Conservation (phyloP, 148 eudicot genomes). For the Amaranthus hypochondriacus region DNA sequence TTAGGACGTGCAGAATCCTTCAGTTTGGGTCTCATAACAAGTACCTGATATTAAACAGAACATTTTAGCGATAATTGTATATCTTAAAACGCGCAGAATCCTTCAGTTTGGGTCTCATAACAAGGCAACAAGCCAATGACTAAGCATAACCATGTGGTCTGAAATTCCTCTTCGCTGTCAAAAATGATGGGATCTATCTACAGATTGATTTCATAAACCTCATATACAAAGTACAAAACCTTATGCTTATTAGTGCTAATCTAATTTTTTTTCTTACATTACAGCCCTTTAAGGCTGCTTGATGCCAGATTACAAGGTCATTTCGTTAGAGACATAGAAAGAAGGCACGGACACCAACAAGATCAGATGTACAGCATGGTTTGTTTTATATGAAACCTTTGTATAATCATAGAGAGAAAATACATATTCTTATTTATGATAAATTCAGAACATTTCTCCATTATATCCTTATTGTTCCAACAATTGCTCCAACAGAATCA, state of each 20-base stretch:
- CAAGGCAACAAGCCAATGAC: constrained; percentile 15
- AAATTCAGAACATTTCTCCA: not conserved
- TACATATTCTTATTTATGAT: not conserved
- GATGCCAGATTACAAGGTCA: too few relatives aligned
- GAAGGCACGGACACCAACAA: not conserved
- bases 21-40: constrained; percentile 75
- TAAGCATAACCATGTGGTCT: not conserved
- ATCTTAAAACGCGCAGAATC: constrained; percentile 63
- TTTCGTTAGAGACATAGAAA: not conserved
- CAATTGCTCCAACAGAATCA: too few relatives aligned
- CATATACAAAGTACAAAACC: not conserved
- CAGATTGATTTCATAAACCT: not conserved
- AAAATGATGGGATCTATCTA: not conserved
- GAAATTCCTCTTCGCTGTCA: not conserved
- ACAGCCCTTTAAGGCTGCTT: not conserved
- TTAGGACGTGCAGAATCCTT: constrained; percentile 61
- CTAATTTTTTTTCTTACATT: not conserved
- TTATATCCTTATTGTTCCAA: too few relatives aligned
- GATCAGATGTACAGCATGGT: not conserved
- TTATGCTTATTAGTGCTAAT: not conserved
- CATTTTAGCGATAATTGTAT: constrained; percentile 14
- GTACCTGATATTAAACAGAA: constrained; percentile 45
- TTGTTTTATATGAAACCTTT: not conserved
- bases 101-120: constrained; percentile 78
- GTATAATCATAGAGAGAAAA: not conserved